Evolutionary conservation across 75 land plant genomes (phyloP), one percentile per base, ranked within the genome.

Genomic region (Chamaecyparis obtusa): DNA sequence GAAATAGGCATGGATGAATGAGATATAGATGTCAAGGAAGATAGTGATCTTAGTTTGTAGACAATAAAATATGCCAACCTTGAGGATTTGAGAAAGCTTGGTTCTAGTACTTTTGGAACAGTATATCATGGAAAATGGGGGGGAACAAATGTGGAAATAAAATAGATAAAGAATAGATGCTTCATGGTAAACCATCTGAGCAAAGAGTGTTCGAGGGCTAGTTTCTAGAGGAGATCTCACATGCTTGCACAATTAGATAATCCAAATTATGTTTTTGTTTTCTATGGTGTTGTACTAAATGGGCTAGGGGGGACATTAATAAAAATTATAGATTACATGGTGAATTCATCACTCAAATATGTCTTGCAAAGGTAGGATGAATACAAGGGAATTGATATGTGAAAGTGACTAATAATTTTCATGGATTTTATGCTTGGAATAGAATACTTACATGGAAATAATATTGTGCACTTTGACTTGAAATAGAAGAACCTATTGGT

Each of bases 261-360:
- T 90, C 99, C 99, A 9, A 97, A n/a, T n/a, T n/a, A 97, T 92
- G 98, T 97, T 74, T 95, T 97, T 76, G 99, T 98, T 81, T 97
- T 97, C 84, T 97, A 97, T 92, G 99, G 99, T 82, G 94, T 97
- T 76, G 99, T 97, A 77, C 95, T 94, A 75, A 98, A 97, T 93
- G 99, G 98, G 1, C 99, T 98, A 69, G 98, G 96, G 21, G 95
- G 96, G 8, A 94, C 99, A 48, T 86, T 97, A 35, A 98, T 98
- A 69, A 97, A 98, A 69, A 98, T 97, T 4, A 97, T 98, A 51
- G 99, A 97, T 84, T 97, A 89, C 88, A 97, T 97, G 99, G 99
- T 97, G 79, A 97, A 97, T 95, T 98, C 98, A 49, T 97, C 99
- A 56, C 91, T 97, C 43, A 92, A 93, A 84, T 90, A 89, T 86